Conservation (phyloP, 2,329 filamentous ascomycete species). For the Cercospora sp. region DNA sequence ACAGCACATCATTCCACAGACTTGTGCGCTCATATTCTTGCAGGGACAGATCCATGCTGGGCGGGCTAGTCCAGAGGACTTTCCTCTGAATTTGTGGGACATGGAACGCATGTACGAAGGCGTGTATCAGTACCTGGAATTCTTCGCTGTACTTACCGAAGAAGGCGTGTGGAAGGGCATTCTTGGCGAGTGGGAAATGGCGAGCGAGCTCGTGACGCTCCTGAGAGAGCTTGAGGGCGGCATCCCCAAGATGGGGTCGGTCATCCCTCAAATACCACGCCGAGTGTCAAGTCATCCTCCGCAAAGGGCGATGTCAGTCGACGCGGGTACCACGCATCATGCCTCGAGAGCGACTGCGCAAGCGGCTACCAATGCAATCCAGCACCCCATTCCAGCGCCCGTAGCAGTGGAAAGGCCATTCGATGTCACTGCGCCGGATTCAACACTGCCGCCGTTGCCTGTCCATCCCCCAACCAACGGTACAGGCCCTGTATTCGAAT, state of each 20-base stretch:
- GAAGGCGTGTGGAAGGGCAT: slow-evolving; percentile 79
- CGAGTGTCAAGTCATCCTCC: slow-evolving; percentile 26
- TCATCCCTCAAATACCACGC: slow-evolving; percentile 45
- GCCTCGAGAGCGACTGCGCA: slow-evolving; percentile 14
- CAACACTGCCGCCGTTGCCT: slow-evolving; percentile 39
- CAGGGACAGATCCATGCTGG: slow-evolving; percentile 85
- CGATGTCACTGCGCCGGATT: slow-evolving; percentile 43
- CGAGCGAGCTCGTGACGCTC: slow-evolving; percentile 83
- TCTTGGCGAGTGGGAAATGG: slow-evolving; percentile 87
- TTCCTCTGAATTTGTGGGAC: slow-evolving; percentile 93
- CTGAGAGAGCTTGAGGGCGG: slow-evolving; percentile 84
- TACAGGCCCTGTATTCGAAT: slow-evolving; percentile 46
- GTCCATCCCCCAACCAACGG: slow-evolving; percentile 35
- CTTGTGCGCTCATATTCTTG: slow-evolving; percentile 87
- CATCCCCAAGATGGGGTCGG: slow-evolving; percentile 73
- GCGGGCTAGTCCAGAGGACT: slow-evolving; percentile 75
- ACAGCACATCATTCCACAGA: slow-evolving; percentile 88
- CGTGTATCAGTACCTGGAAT: slow-evolving; percentile 89
- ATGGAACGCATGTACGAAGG: slow-evolving; percentile 97
- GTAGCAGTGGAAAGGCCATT: slow-evolving; percentile 66
- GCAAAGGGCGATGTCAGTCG: slow-evolving; percentile 33
- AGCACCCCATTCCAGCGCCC: slow-evolving; percentile 32
- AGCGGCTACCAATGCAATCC: not conserved
- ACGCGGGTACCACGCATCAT: slow-evolving; percentile 28
- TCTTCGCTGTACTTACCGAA: slow-evolving; percentile 86